Conservation (phyloP, 2,329 filamentous ascomycete species). For the Delphinella strobiligena region DNA sequence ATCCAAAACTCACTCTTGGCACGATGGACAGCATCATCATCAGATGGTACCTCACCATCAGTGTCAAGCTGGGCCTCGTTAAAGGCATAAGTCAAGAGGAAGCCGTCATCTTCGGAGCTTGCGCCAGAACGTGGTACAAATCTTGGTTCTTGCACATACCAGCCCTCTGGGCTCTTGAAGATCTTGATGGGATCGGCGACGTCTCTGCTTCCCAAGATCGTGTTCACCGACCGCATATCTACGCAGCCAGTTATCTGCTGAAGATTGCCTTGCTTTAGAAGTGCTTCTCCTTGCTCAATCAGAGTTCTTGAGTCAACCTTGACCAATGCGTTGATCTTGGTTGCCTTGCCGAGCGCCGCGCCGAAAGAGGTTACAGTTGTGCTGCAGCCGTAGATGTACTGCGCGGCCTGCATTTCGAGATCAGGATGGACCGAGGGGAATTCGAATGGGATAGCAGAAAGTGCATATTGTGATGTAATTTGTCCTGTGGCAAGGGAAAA, state of each 20-base stretch:
- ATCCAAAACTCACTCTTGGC: conserved; percentile 55
- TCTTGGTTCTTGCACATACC: conserved; percentile 55
- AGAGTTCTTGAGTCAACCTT: conserved; percentile 47
- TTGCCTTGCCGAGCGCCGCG: conserved; percentile 49
- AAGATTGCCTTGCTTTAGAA: conserved; percentile 15
- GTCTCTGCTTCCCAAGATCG: conserved; percentile 36
- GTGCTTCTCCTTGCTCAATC: conserved; percentile 38
- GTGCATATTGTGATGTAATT: conserved; percentile 52
- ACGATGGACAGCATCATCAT: conserved; percentile 23
- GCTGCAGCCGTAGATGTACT: conserved; percentile 57
- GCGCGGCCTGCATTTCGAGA: conserved; percentile 43
- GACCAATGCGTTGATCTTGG: conserved; percentile 53
- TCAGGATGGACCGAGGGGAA: conserved; percentile 50
- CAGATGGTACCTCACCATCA: conserved; percentile 19
- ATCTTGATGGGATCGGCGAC: conserved; percentile 45
- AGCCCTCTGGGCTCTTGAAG: conserved; percentile 48
- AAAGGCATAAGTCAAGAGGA: conserved; percentile 56
- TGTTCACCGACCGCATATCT: conserved; percentile 42
- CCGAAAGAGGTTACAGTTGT: conserved; percentile 45
- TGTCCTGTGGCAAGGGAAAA: conserved; percentile 35
- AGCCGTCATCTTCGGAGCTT: conserved; percentile 51
- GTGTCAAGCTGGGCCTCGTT: conserved; percentile 49
- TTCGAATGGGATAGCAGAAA: conserved; percentile 55
- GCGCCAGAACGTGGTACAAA: conserved; percentile 41
- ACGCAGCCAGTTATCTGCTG: conserved; percentile 48